Percentiles rank a stretch among this genome's conserved stretches.
Conservation (phyloP, 2,329 filamentous ascomycete species). For the Cordyceps militaris region DNA sequence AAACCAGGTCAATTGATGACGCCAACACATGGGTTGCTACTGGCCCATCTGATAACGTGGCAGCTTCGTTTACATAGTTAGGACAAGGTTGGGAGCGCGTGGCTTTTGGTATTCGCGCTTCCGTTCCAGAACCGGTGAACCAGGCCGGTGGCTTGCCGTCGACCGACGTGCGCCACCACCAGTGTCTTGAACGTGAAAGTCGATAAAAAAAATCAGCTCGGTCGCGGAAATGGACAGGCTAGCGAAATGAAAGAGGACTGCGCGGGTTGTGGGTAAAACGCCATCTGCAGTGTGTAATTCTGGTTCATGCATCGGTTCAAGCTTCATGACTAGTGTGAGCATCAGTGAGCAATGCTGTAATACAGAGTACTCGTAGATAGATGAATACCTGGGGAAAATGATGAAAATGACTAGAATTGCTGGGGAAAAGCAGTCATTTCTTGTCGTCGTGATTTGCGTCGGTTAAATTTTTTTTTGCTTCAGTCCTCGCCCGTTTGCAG, state of each 20-base stretch:
- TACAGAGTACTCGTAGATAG: no score
- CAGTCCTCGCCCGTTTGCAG: no score
- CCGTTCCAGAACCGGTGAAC: not conserved
- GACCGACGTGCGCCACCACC: no score
- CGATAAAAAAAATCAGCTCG: constrained; percentile 1
- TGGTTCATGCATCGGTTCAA: not conserved
- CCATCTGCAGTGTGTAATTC: not conserved
- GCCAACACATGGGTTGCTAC: not conserved
- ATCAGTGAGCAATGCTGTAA: no score
- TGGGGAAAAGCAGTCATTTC: no score
- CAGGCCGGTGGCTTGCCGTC: not conserved
- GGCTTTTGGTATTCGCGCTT: not conserved
- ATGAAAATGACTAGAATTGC: no score
- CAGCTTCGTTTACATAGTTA: not conserved
- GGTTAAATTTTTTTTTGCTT: no score
- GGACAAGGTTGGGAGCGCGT: no score
- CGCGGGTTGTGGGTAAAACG: not conserved
- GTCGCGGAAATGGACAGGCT: not conserved
- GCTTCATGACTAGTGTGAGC: not conserved
- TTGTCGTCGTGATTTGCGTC: no score
- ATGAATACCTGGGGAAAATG: no score
- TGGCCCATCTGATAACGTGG: not conserved
- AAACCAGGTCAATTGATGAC: not conserved
- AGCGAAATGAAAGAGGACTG: not conserved
- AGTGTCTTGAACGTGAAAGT: no score